These are phyloP conservation scores for Pestalotiopsis sp. DNA, from an alignment of 2,329 filamentous ascomycete species.

Conservation along the genomic window DNA sequence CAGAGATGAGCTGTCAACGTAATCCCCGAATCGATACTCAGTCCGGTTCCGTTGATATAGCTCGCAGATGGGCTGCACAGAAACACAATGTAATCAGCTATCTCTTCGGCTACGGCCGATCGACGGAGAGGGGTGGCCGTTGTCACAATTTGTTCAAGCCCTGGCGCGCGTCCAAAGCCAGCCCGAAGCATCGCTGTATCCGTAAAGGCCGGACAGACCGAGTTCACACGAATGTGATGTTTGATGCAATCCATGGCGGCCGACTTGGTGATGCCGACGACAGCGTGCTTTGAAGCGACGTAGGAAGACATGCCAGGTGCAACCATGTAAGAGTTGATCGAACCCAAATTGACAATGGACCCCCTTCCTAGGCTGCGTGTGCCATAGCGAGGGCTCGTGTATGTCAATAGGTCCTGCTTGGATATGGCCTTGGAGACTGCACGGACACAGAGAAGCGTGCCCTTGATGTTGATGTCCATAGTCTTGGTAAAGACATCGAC, in stretches of 20 bases:
- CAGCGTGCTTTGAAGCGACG: background rate
- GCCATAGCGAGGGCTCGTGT: background rate
- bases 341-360: background rate
- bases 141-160: background rate
- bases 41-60: background rate
- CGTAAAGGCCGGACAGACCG: background rate
- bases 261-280: background rate
- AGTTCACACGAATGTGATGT: background rate
- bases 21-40: background rate
- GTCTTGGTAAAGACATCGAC: background rate
- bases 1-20: background rate
- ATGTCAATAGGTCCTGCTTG: background rate
- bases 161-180: background rate
- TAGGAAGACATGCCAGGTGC: background rate
- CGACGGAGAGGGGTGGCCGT: background rate
- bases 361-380: background rate
- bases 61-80: background rate
- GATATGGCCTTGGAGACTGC: background rate
- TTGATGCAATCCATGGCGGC: background rate
- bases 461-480: background rate
- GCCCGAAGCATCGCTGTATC: slow-evolving; percentile 1
- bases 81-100: background rate
- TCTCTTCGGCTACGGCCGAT: background rate
- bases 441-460: background rate
- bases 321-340: background rate